These are phyloP conservation scores for Dunaliella sp. DNA, from an alignment of 139 green algal genomes.

Conservation along the genomic window DNA sequence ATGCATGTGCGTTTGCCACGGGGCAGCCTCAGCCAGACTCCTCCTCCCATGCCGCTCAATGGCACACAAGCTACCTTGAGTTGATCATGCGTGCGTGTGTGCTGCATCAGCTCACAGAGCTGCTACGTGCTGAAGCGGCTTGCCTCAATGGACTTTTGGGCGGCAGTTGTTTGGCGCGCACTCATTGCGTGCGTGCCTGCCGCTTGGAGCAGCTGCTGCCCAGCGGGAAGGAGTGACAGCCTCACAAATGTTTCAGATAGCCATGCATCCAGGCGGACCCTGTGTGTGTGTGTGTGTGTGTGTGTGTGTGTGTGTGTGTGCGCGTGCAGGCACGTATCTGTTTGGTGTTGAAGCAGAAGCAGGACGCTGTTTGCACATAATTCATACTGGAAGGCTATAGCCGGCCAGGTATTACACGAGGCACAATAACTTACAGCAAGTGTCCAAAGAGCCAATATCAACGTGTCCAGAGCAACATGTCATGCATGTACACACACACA, in stretches of 20 bases:
- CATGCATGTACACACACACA: neutral
- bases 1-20: neutral
- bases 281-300: too few species aligned
- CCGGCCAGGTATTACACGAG: too few species aligned
- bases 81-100: neutral
- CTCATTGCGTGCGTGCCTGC: neutral
- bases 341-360: neutral
- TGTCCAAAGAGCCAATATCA: too few species aligned
- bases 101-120: neutral
- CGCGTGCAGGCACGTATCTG: too few species aligned
- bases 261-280: neutral
- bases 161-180: neutral
- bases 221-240: neutral
- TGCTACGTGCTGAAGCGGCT: neutral
- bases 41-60: neutral
- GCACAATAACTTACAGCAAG: too few species aligned
- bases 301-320: too few species aligned
- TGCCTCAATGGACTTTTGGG: neutral
- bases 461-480: neutral
- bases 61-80: neutral
- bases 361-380: neutral
- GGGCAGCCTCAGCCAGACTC: neutral
- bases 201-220: neutral
- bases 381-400: too few species aligned
- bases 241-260: neutral